These are phyloP conservation scores for Neofusicoccum ribis DNA, from an alignment of 2,329 filamentous ascomycete species.

Conservation along the genomic window DNA sequence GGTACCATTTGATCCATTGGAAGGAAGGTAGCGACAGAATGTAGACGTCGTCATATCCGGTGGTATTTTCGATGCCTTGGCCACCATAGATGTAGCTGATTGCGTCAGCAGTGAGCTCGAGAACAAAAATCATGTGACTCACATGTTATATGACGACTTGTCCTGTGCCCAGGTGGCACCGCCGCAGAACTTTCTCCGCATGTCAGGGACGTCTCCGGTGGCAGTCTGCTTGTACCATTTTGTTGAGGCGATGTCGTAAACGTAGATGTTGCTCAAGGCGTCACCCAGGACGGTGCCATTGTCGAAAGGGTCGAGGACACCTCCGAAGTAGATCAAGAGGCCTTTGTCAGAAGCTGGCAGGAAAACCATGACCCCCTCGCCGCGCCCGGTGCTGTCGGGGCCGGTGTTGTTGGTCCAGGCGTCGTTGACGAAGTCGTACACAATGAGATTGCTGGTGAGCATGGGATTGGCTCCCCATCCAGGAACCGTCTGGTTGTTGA, in stretches of 20 bases:
- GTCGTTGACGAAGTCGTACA: slow-evolving; percentile 57
- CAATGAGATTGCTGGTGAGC: slow-evolving; percentile 55
- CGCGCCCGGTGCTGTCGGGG: slow-evolving; percentile 54
- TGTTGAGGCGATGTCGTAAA: slow-evolving; percentile 62
- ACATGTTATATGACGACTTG: slow-evolving; percentile 66
- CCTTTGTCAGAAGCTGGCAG: slow-evolving; percentile 61
- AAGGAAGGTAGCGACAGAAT: slow-evolving; percentile 64
- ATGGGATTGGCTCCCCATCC: slow-evolving; percentile 53
- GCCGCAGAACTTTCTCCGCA: slow-evolving; percentile 61
- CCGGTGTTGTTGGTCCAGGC: slow-evolving; percentile 56
- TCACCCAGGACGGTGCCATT: slow-evolving; percentile 49
- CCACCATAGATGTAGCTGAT: slow-evolving; percentile 64
- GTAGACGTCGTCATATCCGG: slow-evolving; percentile 63
- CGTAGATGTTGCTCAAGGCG: slow-evolving; percentile 45
- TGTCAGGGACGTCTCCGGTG: slow-evolving; percentile 53
- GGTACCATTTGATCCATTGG: slow-evolving; percentile 61
- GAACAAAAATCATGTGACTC: slow-evolving; percentile 28
- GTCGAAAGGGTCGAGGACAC: slow-evolving; percentile 50
- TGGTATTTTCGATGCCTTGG: slow-evolving; percentile 48
- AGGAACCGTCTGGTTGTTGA: slow-evolving; percentile 55
- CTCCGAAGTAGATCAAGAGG: slow-evolving; percentile 63
- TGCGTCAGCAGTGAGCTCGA: not conserved
- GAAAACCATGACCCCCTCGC: slow-evolving; percentile 62
- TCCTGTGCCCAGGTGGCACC: slow-evolving; percentile 61
- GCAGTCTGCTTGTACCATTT: slow-evolving; percentile 63